These are phyloP conservation scores for Huntiella abstrusa DNA, from an alignment of 2,329 filamentous ascomycete genomes.

Conservation along the genomic window DNA sequence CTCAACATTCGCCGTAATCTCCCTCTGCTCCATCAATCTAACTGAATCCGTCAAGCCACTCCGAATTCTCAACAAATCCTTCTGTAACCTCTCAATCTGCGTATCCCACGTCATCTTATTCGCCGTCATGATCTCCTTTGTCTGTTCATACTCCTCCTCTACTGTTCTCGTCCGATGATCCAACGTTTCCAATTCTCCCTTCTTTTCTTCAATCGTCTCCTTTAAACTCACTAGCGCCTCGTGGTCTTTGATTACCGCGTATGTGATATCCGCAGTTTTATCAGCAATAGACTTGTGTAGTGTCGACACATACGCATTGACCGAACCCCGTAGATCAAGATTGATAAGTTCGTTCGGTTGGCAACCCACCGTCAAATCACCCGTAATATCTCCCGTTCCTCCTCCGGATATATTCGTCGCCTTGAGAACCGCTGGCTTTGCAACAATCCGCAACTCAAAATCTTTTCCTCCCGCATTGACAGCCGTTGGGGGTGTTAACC, in stretches of 20 bases:
- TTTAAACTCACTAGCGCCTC: constrained; percentile 87
- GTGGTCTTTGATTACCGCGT: constrained; percentile 85
- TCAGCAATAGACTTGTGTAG: constrained; percentile 88
- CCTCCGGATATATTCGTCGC: constrained; percentile 24
- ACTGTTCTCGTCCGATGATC: constrained; percentile 76
- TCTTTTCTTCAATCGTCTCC: constrained; percentile 92
- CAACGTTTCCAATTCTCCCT: constrained; percentile 76
- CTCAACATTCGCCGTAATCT: constrained; percentile 96
- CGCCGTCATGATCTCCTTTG: constrained; percentile 67
- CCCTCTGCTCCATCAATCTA: constrained; percentile 78
- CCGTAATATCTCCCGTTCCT: too few relatives aligned
- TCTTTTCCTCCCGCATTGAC: constrained; percentile 69
- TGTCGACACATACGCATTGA: constrained; percentile 59
- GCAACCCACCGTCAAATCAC: constrained; percentile 28
- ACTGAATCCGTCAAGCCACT: constrained; percentile 67
- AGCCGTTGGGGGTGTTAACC: constrained; percentile 68
- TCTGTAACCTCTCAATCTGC: constrained; percentile 97
- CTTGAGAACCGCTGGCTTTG: constrained; percentile 65
- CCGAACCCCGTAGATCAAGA: constrained; percentile 64
- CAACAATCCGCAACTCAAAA: constrained; percentile 68
- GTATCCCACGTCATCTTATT: constrained; percentile 79
- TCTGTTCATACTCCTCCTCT: constrained; percentile 85
- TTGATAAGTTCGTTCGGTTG: constrained; percentile 78
- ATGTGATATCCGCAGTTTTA: constrained; percentile 59
- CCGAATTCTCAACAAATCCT: constrained; percentile 87